Evolutionary conservation across 305 asterid species (phyloP).

Genomic region (Fraxinus xanthoxyloides): DNA sequence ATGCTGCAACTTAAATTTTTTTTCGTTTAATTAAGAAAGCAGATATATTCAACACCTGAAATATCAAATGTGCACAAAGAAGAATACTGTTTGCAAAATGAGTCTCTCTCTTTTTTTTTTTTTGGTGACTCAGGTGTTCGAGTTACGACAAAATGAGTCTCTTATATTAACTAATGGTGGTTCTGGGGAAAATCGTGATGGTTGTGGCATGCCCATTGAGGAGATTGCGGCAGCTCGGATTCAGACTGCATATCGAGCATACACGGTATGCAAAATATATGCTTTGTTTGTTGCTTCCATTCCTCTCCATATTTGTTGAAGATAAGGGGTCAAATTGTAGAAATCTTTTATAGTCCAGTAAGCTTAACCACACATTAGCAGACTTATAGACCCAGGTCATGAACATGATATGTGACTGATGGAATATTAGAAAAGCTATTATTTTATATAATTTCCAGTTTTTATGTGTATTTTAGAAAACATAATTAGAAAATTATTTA

Average conservation of each 20-base stretch:
- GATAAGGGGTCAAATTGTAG: not conserved
- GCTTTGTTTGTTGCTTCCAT: not conserved
- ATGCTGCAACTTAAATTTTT: not conserved
- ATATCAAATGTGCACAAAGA: conserved; percentile 35
- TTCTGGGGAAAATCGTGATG: conserved; percentile 31
- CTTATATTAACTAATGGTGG: conserved; percentile 27
- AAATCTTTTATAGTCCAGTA: not conserved
- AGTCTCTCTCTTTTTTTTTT: conserved; percentile 5
- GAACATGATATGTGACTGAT: not conserved
- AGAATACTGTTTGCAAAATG: conserved; percentile 24
- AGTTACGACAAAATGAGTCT: conserved; percentile 22
- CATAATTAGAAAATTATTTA: not conserved
- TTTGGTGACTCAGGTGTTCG: too few relatives aligned
- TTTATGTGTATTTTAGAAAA: too few relatives aligned
- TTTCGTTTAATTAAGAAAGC: conserved; percentile 11
- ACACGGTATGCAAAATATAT: conserved; percentile 47
- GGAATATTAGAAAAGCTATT: not conserved
- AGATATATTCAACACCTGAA: conserved; percentile 37
- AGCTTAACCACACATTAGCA: not conserved
- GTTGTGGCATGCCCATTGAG: conserved; percentile 38
- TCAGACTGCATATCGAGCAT: conserved; percentile 78
- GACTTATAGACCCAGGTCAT: not conserved
- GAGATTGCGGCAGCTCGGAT: conserved; percentile 75
- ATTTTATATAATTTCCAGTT: not conserved
- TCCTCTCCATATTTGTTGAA: not conserved